Evolutionary conservation across 2,329 filamentous ascomycete species (phyloP), one percentile per base, ranked within the genome.

Genomic region (Polychaeton citri): DNA sequence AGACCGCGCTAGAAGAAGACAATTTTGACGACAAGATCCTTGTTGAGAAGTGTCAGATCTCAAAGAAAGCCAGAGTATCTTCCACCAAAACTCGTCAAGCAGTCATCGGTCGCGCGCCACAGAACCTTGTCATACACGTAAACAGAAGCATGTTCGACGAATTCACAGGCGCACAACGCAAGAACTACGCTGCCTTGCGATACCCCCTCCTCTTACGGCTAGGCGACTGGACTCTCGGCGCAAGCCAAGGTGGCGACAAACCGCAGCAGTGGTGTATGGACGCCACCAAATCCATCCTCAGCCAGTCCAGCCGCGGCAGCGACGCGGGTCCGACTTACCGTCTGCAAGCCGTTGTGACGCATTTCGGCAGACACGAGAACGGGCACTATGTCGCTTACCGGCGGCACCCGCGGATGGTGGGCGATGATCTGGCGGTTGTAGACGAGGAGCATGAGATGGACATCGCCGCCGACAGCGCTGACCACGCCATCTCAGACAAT

Each of bases 321-420:
- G 36, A 49, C 67, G 19, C 64, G 19, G 9, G 38, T 5, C 53
- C 51, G 15, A 51, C 79, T 1, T 96, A 93, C 54, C 75, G 83
- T 51, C 65, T 96, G 12, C 74, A 81, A 36, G 85, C 87, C 19
- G 81, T 88, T 0, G 74, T 96, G 7, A 90, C 85, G 1, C 90
- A 96, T 54, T 83, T 81, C 42, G 90, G 90, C 3, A 71, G 81
- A 20, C 90, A 96, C 55, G 86, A 95, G 43, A 94, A 93, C 49
- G 90, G 90, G 0, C 90, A 98, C 60, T 96, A 98, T 49, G 77
- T 95, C 26, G 93, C 85, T 55, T 94, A 90, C 57, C 73, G 84
- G 35, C 82, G 80, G 50, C 79, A 84, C 50, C 7, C 15, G 12
- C 12, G 15, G 5, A 4, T 3, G 12, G 24, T 12, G 15, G 24